Evolutionary conservation across 2,329 filamentous ascomycete species (phyloP), one percentile per base, ranked within the genome.

Genomic region (Ophiocordyceps camponoti-saundersi): DNA sequence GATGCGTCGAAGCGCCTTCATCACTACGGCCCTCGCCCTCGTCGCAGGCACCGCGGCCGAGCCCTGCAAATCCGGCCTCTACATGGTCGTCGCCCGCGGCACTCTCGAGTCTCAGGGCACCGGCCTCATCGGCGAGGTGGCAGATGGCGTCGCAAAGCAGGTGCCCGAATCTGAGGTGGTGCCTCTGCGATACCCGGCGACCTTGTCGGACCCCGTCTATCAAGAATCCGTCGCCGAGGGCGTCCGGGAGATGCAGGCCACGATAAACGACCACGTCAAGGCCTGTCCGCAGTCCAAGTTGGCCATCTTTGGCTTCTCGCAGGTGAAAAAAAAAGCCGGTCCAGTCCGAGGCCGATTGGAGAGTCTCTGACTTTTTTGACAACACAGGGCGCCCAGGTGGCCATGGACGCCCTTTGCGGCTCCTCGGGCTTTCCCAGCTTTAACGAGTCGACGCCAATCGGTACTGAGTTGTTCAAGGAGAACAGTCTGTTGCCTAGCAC

Each of bases 241-340:
- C 26, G 55, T 56, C 40, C 41, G 55, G 41, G 56, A 53, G 32
- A 49, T 67, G 55, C 60, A 55, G 18, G 42, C 53, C 26, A 53
- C 55, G 44, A 48, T 69, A 40, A 51, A 51, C 13, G 48, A 53
- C 21, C 67, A 69, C 49, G 52, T 54, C 50, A 44, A 54, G 29
- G 53, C 53, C 5, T 69, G 66, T 39, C 65, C 65, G 8, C 50
- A 59, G n/a, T 57, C 55, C 46, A 66, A 67, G 55, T 56, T 69
- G 44, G 65, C 63, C 5, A 51, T 69, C 29, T 44, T 69, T 42
- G 66, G 65, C 1, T 69, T 64, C 49, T 69, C 66, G 2, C 66
- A 68, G 59, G 63, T 61, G 16, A 22, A 11, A 11, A 20, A 18
- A 23, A 12, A 11, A 11, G 41, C 18, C 18, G 3, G 15, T 6